These are phyloP conservation scores for Leccinum variicolor DNA, from an alignment of 768 basidiomycete species.

Conservation along the genomic window DNA sequence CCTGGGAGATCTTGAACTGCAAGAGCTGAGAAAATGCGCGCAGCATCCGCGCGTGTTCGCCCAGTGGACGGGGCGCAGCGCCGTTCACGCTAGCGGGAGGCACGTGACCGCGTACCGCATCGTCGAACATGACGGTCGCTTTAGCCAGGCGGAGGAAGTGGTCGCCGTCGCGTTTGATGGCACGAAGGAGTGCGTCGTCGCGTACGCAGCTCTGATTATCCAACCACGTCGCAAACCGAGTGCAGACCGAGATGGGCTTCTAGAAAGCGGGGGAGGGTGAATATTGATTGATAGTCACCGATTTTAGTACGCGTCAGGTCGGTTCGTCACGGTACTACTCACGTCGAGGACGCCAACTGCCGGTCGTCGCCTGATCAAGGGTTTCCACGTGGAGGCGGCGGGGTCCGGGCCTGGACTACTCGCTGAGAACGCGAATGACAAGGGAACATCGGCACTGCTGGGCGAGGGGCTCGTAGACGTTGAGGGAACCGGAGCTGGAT, in stretches of 20 bases:
- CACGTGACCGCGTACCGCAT: constrained; percentile 8
- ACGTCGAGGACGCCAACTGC: background rate
- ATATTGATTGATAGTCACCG: background rate
- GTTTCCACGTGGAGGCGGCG: background rate
- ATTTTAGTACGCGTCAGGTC: background rate
- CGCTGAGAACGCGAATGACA: background rate
- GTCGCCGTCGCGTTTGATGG: constrained; percentile 24
- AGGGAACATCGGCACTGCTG: background rate
- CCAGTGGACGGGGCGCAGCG: background rate
- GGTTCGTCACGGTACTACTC: background rate
- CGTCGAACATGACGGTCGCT: constrained; percentile 18
- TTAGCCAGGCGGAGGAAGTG: constrained; percentile 17
- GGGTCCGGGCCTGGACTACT: background rate
- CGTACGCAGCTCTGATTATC: constrained; percentile 9
- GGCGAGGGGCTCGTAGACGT: background rate
- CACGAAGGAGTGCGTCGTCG: background rate
- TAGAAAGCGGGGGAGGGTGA: background rate
- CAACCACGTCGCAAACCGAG: constrained; percentile 17
- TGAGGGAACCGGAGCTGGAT: background rate
- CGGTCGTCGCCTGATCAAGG: background rate
- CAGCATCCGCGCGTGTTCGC: constrained; percentile 11
- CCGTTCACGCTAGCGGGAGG: background rate
- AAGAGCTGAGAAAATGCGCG: constrained; percentile 18
- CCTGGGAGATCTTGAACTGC: constrained; percentile 7
- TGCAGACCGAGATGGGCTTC: constrained; percentile 11